Evolutionary conservation across 331 rosid species (phyloP).

Genomic region (Malus hybrid): DNA sequence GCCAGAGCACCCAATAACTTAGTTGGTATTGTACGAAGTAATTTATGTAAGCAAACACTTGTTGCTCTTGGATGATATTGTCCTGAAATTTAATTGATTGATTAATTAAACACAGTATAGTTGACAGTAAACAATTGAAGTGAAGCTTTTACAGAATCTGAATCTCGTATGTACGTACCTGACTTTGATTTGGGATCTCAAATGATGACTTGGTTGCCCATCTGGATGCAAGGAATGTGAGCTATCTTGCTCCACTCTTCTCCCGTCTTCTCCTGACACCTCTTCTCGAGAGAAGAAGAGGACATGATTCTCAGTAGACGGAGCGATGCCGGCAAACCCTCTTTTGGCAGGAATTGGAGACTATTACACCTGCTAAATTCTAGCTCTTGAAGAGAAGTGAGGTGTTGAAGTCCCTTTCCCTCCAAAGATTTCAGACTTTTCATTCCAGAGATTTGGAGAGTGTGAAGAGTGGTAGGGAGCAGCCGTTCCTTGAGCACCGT

Average conservation of each 20-base stretch:
- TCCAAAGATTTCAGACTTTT: background rate
- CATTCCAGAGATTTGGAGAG: fast-evolving
- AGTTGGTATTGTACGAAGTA: too few relatives aligned
- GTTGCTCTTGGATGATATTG: too few relatives aligned
- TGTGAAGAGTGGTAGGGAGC: background rate
- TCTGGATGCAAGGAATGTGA: background rate
- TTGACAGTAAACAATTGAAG: too few relatives aligned
- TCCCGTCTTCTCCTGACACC: background rate
- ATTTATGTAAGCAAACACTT: too few relatives aligned
- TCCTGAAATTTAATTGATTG: too few relatives aligned
- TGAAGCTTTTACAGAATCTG: too few relatives aligned
- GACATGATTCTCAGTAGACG: background rate
- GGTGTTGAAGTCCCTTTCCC: background rate
- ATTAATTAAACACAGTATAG: too few relatives aligned
- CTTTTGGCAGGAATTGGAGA: background rate
- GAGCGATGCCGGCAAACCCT: background rate
- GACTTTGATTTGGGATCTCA: too few relatives aligned
- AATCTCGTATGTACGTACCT: too few relatives aligned
- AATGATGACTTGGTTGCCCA: too few relatives aligned
- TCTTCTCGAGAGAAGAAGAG: background rate
- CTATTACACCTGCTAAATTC: background rate
- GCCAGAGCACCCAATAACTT: too few relatives aligned
- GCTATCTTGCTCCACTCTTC: background rate
- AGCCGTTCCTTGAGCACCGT: too few relatives aligned
- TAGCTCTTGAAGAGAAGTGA: background rate